Conservation (phyloP, 2,329 filamentous ascomycete genomes). For the Chrysoporthe deuterocubensis region DNA sequence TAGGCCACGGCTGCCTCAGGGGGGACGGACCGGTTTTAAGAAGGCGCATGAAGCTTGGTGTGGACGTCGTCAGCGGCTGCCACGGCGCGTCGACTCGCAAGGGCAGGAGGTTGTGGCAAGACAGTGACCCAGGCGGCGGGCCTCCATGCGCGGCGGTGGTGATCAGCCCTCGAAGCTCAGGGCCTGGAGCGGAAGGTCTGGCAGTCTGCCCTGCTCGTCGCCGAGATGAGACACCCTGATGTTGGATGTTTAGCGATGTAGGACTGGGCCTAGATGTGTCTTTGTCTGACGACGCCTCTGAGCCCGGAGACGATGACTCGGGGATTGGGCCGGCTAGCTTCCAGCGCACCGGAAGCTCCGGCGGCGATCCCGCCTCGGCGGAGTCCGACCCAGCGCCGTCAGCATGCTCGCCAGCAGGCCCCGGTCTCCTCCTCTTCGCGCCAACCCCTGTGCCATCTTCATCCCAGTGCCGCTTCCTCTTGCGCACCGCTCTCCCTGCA, state of each 20-base stretch:
- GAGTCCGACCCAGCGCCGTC: no score
- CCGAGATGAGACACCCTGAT: background rate
- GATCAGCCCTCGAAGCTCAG: background rate
- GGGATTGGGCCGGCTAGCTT: background rate
- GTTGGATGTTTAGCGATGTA: background rate
- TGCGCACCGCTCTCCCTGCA: background rate
- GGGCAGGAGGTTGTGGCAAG: background rate
- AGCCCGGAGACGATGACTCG: background rate
- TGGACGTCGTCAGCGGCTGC: background rate
- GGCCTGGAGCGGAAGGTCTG: background rate
- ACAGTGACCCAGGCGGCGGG: background rate
- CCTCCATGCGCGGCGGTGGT: background rate
- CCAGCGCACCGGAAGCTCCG: no score
- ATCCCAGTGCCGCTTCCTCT: no score
- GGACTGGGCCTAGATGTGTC: background rate
- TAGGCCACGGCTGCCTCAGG: background rate
- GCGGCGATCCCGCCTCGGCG: no score
- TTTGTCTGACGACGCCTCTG: background rate
- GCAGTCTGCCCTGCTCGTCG: background rate
- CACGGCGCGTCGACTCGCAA: background rate
- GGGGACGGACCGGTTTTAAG: background rate
- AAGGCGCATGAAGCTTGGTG: background rate
- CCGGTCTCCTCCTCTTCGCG: background rate
- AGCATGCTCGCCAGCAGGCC: background rate
- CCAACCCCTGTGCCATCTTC: no score